These are phyloP conservation scores for Dunaliella primolecta DNA, from an alignment of 139 green algal genomes.

Conservation along the genomic window DNA sequence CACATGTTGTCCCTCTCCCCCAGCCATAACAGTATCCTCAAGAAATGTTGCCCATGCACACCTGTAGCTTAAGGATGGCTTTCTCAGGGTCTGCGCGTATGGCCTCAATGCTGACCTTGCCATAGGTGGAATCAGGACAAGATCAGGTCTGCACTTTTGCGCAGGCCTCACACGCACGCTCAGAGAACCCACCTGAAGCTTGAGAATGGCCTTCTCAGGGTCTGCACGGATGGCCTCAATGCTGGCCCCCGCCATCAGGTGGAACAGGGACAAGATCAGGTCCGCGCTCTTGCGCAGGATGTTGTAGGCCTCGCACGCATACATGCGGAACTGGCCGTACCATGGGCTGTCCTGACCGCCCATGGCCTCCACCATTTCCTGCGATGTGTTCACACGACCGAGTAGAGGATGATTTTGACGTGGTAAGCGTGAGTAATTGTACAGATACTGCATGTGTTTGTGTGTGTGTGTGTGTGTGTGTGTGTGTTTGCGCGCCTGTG, in stretches of 20 bases:
- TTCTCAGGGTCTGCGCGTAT: slow-evolving; percentile 83
- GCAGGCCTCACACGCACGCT: slow-evolving; percentile 92
- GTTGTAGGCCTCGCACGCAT: slow-evolving; percentile 95
- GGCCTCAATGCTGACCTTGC: slow-evolving; percentile 79
- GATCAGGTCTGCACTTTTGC: slow-evolving; percentile 87
- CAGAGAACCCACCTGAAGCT: slow-evolving; percentile 84
- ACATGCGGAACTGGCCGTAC: slow-evolving; percentile 76
- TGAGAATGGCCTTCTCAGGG: slow-evolving; percentile 89
- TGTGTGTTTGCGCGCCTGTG: neutral
- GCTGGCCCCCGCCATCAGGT: slow-evolving; percentile 90
- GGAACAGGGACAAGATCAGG: slow-evolving; percentile 91
- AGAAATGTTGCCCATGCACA: slow-evolving; percentile 24
- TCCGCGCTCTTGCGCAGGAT: slow-evolving; percentile 90
- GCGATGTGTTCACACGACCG: neutral
- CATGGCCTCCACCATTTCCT: slow-evolving; percentile 94
- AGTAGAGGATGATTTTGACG: no score
- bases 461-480: neutral
- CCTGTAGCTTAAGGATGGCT: slow-evolving; percentile 87
- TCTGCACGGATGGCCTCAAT: slow-evolving; percentile 78
- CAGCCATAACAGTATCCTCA: no score
- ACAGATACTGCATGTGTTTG: neutral
- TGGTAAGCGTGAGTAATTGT: no score
- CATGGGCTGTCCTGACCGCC: slow-evolving; percentile 74
- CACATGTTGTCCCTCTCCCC: no score
- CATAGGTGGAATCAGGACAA: slow-evolving; percentile 94